Base-by-base conservation (phyloP, 108 stramenopile species). In the Skeletonema tropicum region DNA sequence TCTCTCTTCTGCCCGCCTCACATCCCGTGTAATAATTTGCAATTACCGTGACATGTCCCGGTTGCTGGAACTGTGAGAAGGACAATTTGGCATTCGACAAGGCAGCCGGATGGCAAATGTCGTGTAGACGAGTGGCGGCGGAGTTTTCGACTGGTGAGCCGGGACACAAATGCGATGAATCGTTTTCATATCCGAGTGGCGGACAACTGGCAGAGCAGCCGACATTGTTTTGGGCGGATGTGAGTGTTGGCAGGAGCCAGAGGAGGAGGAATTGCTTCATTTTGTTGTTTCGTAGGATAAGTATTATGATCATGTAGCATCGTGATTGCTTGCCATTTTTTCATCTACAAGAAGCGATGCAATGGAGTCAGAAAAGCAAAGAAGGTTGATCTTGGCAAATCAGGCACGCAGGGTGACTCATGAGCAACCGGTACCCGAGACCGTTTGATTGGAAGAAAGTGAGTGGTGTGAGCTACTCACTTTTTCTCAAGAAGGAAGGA, bases 1-100 rank as follows among this genome's bases (percentile, higher is more conserved):
- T 55, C 57, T 86, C 86, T 5, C 86, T 64, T n/a, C 83, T 15
- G 17, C 86, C 86, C 0, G 86, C 86, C 46, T 83, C 83, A 38
- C 86, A 86, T 4, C 86, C 86, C 0, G 80, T 83, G 55, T 83
- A 83, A 60, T 77, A 79, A 33, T 86, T 86, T 14, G 80, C 79
- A 2, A 81, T 62, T 0, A 86, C 83, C 1, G 70, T 81, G 2
- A 81, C 71, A 58, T 65, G 48, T 9, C 77, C 73, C 15, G 41
- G 46, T 21, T 74, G 15, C 14, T 58, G 23, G 19, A 74, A 74
- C 17, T 14, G 23, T 6, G 23, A 15, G 19, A 74, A 65, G 9
- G 64, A 65, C 9, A 74, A 5, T 17, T 64, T 74, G 31, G 14
- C 57, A 58, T 3, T 65, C 2, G 61, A 33, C 6, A 62, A 38